Conservation (phyloP, 768 basidiomycete genomes). For the Suillus spraguei region DNA sequence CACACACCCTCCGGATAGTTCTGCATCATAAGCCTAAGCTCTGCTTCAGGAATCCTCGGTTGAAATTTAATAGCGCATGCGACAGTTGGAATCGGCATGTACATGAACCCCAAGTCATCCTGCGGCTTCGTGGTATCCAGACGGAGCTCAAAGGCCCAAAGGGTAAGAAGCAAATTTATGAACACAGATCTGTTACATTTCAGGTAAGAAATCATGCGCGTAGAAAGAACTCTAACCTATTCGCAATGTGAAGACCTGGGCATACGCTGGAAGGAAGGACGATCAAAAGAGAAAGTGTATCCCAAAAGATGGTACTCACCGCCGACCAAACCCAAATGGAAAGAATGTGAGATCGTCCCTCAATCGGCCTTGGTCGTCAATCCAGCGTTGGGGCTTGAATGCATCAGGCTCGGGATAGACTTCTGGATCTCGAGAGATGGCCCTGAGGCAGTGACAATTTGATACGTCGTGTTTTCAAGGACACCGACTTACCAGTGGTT, state of each 20-base stretch:
- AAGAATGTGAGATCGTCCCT: slow-evolving; percentile 50
- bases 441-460: not conserved
- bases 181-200: not conserved
- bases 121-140: not conserved
- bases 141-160: not conserved
- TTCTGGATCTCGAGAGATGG: slow-evolving; percentile 9
- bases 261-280: not conserved
- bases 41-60: not conserved
- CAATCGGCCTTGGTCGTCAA: slow-evolving; percentile 46
- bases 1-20: not conserved
- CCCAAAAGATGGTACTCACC: not conserved
- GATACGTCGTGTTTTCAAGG: not conserved
- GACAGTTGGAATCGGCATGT: not conserved
- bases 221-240: not conserved
- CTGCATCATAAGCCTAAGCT: not conserved
- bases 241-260: not conserved
- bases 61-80: not conserved
- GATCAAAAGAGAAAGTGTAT: not conserved
- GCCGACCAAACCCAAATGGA: slow-evolving; percentile 56
- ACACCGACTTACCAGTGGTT: slow-evolving; percentile 18
- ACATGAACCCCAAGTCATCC: not conserved
- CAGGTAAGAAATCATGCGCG: not conserved
- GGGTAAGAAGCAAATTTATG: not conserved
- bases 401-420: slow-evolving; percentile 9
- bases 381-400: slow-evolving; percentile 30